A percentile compares a stretch with the other conserved stretches of the same genome.
These are phyloP conservation scores for Chaetomium cochliodes DNA, from an alignment of 495 filamentous ascomycete genomes.

Conservation along the genomic window DNA sequence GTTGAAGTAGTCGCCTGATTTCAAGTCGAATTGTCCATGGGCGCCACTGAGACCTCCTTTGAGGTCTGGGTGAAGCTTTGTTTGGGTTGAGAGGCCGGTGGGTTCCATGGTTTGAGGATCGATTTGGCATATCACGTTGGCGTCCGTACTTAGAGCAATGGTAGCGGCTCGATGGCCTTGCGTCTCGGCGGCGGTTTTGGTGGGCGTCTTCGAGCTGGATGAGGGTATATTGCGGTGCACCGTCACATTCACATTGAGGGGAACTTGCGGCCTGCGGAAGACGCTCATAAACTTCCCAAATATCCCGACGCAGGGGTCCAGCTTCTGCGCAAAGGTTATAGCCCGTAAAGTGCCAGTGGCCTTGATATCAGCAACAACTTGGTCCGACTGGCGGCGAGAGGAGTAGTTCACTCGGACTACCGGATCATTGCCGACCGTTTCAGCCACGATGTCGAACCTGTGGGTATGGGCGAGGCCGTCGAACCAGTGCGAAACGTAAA, in stretches of 20 bases:
- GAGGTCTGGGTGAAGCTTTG: constrained; percentile 61
- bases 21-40: constrained; percentile 66
- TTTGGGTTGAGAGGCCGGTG: constrained; percentile 57
- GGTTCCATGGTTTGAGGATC: constrained; percentile 71
- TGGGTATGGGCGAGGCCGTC: constrained; percentile 76
- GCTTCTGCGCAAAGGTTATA: constrained; percentile 61
- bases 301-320: constrained; percentile 67
- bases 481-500: constrained; percentile 69
- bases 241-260: constrained; percentile 61
- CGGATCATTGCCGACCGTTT: constrained; percentile 28
- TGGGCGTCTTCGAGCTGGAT: not conserved
- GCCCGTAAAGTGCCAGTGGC: constrained; percentile 48
- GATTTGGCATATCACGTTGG: constrained; percentile 53
- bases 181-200: not conserved
- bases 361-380: constrained; percentile 53
- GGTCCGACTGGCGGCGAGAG: constrained; percentile 63
- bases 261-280: constrained; percentile 42
- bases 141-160: constrained; percentile 50
- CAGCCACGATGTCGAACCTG: constrained; percentile 61
- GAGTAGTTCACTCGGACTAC: constrained; percentile 60
- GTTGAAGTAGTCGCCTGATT: constrained; percentile 75
- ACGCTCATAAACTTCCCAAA: constrained; percentile 64
- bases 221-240: constrained; percentile 38
- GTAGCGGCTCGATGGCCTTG: constrained; percentile 14
- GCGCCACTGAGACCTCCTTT: constrained; percentile 61